phyloP scores from a whole-genome alignment of 176 grass and related monocot genomes.

The Tillandsia leiboldiana region DNA sequence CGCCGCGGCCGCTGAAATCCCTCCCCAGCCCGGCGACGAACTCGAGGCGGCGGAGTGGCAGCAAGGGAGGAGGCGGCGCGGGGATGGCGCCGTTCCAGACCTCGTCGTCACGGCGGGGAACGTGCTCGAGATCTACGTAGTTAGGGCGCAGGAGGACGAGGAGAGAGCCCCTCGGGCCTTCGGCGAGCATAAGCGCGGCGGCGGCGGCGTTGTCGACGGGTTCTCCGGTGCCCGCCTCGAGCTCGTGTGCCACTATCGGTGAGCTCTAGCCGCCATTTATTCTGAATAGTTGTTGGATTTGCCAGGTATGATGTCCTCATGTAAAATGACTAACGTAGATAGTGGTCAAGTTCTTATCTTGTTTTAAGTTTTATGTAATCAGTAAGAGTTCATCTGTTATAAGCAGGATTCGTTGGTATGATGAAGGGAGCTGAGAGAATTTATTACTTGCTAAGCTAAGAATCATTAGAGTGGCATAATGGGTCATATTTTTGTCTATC shows the following conservation, averaged over 20 bases:
- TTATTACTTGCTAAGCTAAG: no score
- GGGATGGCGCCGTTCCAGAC: conserved; percentile 43
- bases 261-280: no score
- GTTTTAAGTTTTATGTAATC: no score
- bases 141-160: conserved; percentile 47
- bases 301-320: no score
- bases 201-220: conserved; percentile 36
- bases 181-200: background rate
- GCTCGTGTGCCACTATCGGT: conserved; percentile 76
- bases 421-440: no score
- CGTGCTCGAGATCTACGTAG: conserved; percentile 68
- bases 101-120: conserved; percentile 73
- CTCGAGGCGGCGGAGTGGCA: conserved; percentile 22
- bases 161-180: conserved; percentile 3
- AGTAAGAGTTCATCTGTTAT: no score
- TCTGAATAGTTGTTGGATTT: no score
- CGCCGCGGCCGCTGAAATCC: background rate
- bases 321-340: no score
- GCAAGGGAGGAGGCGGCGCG: conserved; percentile 2
- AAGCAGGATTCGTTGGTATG: no score
- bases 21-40: conserved; percentile 24
- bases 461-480: no score
- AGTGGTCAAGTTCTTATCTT: no score
- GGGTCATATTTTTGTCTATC: no score
- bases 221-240: conserved; percentile 53